A percentile compares a stretch with the other conserved stretches of the same genome.
phyloP scores from a whole-genome alignment of 2,329 filamentous ascomycete species.

The Beauveria sp. region DNA sequence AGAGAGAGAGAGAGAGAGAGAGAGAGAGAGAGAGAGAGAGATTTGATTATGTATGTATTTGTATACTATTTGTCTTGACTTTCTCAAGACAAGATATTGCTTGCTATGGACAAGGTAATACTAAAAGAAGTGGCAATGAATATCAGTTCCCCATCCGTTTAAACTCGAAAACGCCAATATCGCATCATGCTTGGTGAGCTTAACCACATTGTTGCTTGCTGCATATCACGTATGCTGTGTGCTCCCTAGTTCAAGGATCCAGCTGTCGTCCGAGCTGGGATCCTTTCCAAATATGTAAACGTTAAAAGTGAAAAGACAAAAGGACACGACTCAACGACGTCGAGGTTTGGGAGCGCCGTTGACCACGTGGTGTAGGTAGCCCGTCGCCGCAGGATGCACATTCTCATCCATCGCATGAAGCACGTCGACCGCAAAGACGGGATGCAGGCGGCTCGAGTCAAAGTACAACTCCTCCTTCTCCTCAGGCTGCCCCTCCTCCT shows the following conservation, averaged over 20 bases:
- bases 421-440: conserved; percentile 7
- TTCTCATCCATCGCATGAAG: not conserved
- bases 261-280: not conserved
- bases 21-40: no score
- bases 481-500: not conserved
- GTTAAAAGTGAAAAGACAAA: not conserved
- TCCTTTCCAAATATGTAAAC: not conserved
- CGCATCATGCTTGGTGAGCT: conserved; percentile 1
- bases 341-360: conserved; percentile 9
- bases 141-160: no score
- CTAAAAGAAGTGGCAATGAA: no score
- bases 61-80: no score
- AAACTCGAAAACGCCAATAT: not conserved
- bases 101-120: no score
- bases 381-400: conserved; percentile 7
- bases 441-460: conserved; percentile 1
- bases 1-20: no score
- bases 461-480: conserved; percentile 2
- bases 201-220: not conserved
- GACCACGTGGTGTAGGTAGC: conserved; percentile 6
- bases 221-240: not conserved
- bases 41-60: no score
- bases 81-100: no score
- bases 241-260: not conserved
- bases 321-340: not conserved